Percentiles rank a stretch among this genome's conserved stretches.
Evolutionary conservation across 1,139 yeast genomes (phyloP).

Genomic region (Arxiozyma bovina): DNA sequence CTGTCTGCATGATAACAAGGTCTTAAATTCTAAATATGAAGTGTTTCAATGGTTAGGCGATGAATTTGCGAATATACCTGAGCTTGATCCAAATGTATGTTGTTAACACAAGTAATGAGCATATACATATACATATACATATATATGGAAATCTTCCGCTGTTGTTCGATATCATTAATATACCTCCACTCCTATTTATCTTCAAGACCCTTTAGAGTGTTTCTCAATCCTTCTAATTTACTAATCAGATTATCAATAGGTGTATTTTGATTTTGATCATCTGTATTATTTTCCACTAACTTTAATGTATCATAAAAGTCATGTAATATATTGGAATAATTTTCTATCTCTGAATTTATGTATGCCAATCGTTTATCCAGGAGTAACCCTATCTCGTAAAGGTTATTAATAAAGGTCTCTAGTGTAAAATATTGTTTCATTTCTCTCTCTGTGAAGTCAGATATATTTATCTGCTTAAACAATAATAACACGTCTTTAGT

Average conservation of each 20-base stretch:
- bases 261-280: neutral
- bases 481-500: neutral
- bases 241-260: constrained; percentile 4
- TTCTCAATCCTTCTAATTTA: constrained; percentile 7
- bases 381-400: constrained; percentile 15
- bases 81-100: constrained; percentile 22
- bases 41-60: constrained; percentile 57
- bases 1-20: constrained; percentile 62
- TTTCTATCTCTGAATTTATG: constrained; percentile 8
- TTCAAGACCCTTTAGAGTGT: constrained; percentile 5
- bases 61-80: constrained; percentile 18
- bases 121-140: neutral
- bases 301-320: constrained; percentile 7
- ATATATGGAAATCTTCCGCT: neutral
- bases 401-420: constrained; percentile 14
- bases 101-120: constrained; percentile 9
- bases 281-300: constrained; percentile 1
- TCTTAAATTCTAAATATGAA: constrained; percentile 73
- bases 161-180: too few species aligned
- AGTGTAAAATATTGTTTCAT: constrained; percentile 13
- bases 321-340: constrained; percentile 3
- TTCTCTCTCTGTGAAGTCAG: constrained; percentile 11
- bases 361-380: constrained; percentile 11
- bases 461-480: neutral
- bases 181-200: neutral